Base-by-base conservation (phyloP, 148 eudicot genomes). In the Fagopyrum tataricum region DNA sequence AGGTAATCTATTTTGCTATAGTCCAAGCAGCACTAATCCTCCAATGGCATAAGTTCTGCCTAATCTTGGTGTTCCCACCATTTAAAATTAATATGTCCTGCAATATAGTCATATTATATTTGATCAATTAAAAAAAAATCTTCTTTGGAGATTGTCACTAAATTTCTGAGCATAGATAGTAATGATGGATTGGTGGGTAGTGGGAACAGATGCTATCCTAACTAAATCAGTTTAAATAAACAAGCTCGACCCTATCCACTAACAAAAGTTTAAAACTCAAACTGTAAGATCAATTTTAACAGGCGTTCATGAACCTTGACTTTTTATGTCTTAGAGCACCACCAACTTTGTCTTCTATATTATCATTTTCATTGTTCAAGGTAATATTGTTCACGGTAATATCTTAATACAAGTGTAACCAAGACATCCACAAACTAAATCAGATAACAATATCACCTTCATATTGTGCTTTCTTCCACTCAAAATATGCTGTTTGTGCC, bases 41-140 rank as follows among this genome's bases (percentile, higher is more conserved):
- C 66, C 66, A 59, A 59, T 59, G 26, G 26, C 13, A 59, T 23
- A 10, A 24, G 39, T 23, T 59, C 11, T 23, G 66, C 66, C 66
- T 59, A 59, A 59, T 59, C 66, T 24, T 59, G 66, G 40, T 59
- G 39, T 24, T 21, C 40, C 66, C 66, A 59, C 66, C 66, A 59
- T 23, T 59, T 14, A 49, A 49, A 49, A 15, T 15, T 49, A 49
- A 5, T 49, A 4, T 49, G 5, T 49, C n/a, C 55, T 49, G 15
- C 18, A 49, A 7, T 11, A 49, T 49, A 49, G 55, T 49, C n/a
- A 49, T 49, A 14, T 49, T 49, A 15, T 49, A 2, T 49, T 49
- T 49, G n/a, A 49, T 49, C 55, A 49, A 49, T 49, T 26, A 5
- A 17, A 13, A 49, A 49, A n/a, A 49, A 49, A 49, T 49, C 53